A percentile compares a stretch with the other conserved stretches of the same genome.
Conservation (phyloP, 2,329 filamentous ascomycete species). For the Apiospora hydei region DNA sequence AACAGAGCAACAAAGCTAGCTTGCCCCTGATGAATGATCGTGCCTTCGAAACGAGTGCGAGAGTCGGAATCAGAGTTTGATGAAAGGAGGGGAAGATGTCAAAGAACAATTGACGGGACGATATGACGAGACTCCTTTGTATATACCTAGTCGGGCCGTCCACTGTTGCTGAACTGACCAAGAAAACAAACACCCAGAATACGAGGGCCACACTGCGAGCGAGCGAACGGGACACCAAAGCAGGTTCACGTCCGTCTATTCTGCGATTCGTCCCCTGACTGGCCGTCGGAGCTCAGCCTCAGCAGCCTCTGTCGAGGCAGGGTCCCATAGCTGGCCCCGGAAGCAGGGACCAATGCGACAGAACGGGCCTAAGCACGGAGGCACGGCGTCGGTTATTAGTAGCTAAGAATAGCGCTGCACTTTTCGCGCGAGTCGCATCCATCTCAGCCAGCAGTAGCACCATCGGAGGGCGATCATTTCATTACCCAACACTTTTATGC, state of each 20-base stretch:
- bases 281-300: constrained; percentile 13
- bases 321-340: constrained; percentile 8
- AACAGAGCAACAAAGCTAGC: neutral
- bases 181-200: constrained; percentile 1
- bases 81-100: constrained; percentile 7
- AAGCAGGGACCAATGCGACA: constrained; percentile 11
- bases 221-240: constrained; percentile 16
- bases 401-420: constrained; percentile 13
- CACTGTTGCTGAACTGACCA: neutral
- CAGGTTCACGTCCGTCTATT: constrained; percentile 3
- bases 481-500: neutral
- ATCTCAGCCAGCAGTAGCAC: neutral
- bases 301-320: constrained; percentile 8
- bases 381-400: neutral
- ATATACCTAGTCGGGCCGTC: neutral
- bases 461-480: constrained; percentile 4
- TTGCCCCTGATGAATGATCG: neutral
- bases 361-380: constrained; percentile 11
- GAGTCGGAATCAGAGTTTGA: constrained; percentile 14
- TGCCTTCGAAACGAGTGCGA: neutral
- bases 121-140: constrained; percentile 3
- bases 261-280: neutral
- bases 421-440: neutral
- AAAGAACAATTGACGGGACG: constrained; percentile 6
- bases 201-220: constrained; percentile 5